These are phyloP conservation scores for Helminthosporium solani DNA, from an alignment of 2,329 filamentous ascomycete genomes.

Conservation along the genomic window DNA sequence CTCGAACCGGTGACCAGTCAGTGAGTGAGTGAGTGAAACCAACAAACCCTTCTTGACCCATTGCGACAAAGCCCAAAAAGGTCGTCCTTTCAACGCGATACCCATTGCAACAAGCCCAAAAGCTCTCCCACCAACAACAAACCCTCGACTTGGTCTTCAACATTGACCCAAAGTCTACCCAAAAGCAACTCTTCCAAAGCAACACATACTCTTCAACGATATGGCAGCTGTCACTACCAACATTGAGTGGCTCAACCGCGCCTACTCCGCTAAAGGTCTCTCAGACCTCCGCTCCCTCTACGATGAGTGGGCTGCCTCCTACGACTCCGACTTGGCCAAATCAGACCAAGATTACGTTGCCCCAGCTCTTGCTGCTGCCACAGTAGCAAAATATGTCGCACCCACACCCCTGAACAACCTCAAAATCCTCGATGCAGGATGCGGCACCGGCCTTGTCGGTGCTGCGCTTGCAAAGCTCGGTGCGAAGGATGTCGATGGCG, in stretches of 20 bases:
- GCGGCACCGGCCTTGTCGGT: conserved; percentile 57
- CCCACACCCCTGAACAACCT: conserved; percentile 4
- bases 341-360: conserved; percentile 44
- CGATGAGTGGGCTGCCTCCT: conserved; percentile 47
- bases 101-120: background rate
- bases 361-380: conserved; percentile 37
- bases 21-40: background rate
- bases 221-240: conserved; percentile 11
- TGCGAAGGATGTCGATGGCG: conserved; percentile 50
- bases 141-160: background rate
- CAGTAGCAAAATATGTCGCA: conserved; percentile 6
- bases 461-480: conserved; percentile 46
- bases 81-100: background rate
- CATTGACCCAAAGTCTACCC: background rate
- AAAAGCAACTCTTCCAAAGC: conserved; percentile 1
- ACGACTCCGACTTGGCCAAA: conserved; percentile 41
- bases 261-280: conserved; percentile 9
- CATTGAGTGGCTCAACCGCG: conserved; percentile 14
- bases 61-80: background rate
- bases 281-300: conserved; percentile 42
- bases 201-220: conserved; percentile 1
- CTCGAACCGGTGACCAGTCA: background rate
- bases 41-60: background rate
- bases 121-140: background rate
- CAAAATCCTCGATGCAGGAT: conserved; percentile 55